Percentiles rank a stretch among this genome's conserved stretches.
These are phyloP conservation scores for Magnusiomyces suaveolens DNA, from an alignment of 1,139 yeast genomes.

Conservation along the genomic window DNA sequence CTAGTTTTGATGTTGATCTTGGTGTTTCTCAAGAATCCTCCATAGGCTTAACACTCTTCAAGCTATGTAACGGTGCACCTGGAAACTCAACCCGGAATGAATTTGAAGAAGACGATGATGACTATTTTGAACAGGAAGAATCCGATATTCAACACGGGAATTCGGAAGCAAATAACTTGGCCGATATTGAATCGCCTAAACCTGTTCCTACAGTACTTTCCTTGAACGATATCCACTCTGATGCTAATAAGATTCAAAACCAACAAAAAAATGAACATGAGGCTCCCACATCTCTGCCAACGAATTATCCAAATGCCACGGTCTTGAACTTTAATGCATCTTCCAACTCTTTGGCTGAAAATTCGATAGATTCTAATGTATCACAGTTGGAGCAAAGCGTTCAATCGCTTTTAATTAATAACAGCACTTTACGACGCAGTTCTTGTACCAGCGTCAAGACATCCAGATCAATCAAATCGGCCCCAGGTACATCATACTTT, in stretches of 20 bases:
- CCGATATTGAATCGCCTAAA: neutral
- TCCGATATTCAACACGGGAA: neutral
- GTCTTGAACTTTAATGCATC: slow-evolving; percentile 1
- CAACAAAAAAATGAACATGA: too few relatives aligned
- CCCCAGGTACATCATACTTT: neutral
- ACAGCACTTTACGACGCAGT: neutral
- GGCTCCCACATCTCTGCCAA: too few relatives aligned
- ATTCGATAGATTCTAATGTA: neutral
- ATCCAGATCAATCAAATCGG: neutral
- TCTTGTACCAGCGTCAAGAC: neutral
- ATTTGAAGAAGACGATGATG: slow-evolving; percentile 7
- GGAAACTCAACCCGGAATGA: neutral
- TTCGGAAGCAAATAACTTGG: neutral
- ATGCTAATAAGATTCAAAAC: too few relatives aligned
- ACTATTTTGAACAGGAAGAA: neutral
- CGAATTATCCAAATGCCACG: neutral
- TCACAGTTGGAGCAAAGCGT: slow-evolving; percentile 10
- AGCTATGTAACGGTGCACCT: slow-evolving; percentile 10
- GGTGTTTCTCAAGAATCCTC: neutral
- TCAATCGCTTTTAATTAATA: slow-evolving; percentile 5
- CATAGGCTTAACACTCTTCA: slow-evolving; percentile 6
- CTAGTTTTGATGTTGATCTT: too few relatives aligned
- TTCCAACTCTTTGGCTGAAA: neutral
- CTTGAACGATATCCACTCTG: too few relatives aligned
- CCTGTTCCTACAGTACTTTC: slow-evolving; percentile 6